A percentile compares a stretch with the other conserved stretches of the same genome.
These are phyloP conservation scores for Geosmithia flava DNA, from an alignment of 2,329 filamentous ascomycete genomes.

Conservation along the genomic window DNA sequence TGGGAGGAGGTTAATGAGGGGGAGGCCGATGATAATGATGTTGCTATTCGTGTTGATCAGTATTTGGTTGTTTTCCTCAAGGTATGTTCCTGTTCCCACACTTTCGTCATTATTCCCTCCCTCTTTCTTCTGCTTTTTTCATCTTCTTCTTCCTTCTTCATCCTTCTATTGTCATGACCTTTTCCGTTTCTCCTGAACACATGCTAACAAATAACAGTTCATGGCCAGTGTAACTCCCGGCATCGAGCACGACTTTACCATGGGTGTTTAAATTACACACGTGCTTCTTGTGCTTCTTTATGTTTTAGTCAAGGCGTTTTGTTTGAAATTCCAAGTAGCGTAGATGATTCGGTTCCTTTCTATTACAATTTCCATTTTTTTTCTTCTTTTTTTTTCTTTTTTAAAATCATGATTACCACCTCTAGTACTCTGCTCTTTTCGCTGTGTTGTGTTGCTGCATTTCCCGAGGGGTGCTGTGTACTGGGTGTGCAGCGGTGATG, in stretches of 20 bases:
- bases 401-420: too few species aligned
- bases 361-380: not conserved
- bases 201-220: constrained; percentile 36
- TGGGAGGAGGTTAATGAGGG: constrained; percentile 53
- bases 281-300: too few species aligned
- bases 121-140: not conserved
- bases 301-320: not conserved
- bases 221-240: constrained; percentile 87
- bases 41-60: constrained; percentile 77
- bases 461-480: too few species aligned
- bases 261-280: constrained; percentile 80
- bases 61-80: constrained; percentile 82
- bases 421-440: too few species aligned
- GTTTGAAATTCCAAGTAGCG: not conserved
- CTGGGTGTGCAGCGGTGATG: too few species aligned
- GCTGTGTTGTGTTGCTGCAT: too few species aligned
- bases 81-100: constrained; percentile 32
- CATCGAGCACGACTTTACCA: constrained; percentile 96
- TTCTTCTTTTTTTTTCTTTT: not conserved
- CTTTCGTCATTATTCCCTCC: too few species aligned
- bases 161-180: not conserved
- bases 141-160: not conserved
- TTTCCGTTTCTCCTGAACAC: too few species aligned
- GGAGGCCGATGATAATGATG: constrained; percentile 56
- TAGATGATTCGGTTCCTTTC: not conserved